Conservation (phyloP, 495 filamentous ascomycete species). For the Lineolata rhizophorae region DNA sequence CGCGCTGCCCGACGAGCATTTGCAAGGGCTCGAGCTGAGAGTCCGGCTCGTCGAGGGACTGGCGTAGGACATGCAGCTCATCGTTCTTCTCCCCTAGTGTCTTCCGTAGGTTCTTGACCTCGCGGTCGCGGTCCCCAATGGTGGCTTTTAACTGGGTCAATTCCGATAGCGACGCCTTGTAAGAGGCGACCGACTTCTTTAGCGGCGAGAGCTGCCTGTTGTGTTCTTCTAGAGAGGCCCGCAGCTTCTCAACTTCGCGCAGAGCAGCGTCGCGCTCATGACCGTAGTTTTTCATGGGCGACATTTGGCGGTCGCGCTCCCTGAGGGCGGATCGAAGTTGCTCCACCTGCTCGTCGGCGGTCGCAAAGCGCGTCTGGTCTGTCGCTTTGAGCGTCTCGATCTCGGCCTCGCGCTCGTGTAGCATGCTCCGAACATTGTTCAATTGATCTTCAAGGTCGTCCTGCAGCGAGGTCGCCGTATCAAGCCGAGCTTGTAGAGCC, state of each 20-base stretch:
- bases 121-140: conserved; percentile 6
- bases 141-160: conserved; percentile 6
- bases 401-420: not conserved
- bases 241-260: conserved; percentile 1
- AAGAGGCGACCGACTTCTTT: conserved; percentile 10
- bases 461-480: conserved; percentile 7
- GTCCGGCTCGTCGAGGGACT: conserved; percentile 5
- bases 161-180: conserved; percentile 14
- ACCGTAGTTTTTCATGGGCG: not conserved
- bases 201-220: conserved; percentile 5
- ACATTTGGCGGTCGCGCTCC: conserved; percentile 1
- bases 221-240: conserved; percentile 3
- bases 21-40: conserved; percentile 10
- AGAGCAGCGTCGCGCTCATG: not conserved
- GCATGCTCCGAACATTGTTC: conserved; percentile 4
- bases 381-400: not conserved
- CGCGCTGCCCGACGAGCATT: conserved; percentile 7
- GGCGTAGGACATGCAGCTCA: conserved; percentile 8
- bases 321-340: not conserved
- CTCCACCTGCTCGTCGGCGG: not conserved
- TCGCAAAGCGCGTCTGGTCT: not conserved
- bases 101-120: conserved; percentile 7
- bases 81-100: conserved; percentile 5
- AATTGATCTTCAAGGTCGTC: conserved; percentile 12
- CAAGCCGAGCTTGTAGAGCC: conserved; percentile 8